phyloP scores from a whole-genome alignment of 2,329 filamentous ascomycete genomes.

The Ascochyta koolunga region DNA sequence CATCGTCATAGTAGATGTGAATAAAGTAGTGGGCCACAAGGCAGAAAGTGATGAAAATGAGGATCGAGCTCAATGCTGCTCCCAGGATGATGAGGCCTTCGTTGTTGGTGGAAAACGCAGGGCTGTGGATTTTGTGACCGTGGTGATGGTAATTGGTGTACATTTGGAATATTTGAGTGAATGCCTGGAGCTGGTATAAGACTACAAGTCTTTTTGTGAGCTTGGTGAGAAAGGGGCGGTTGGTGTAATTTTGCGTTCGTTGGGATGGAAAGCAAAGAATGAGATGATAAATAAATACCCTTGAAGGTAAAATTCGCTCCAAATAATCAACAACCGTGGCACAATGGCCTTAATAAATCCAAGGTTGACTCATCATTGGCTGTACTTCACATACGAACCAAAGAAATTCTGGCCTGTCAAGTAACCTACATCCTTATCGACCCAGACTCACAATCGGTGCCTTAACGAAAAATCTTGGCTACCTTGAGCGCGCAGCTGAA shows the following conservation, averaged over 20 bases:
- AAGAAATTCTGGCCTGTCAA: neutral
- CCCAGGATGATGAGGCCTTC: neutral
- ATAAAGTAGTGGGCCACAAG: neutral
- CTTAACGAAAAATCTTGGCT: neutral
- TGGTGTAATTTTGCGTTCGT: neutral
- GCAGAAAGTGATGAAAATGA: neutral
- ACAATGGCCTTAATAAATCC: neutral
- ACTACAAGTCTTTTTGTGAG: neutral
- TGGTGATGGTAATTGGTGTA: neutral
- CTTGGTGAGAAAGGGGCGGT: neutral
- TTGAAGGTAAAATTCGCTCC: neutral
- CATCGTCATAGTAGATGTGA: neutral
- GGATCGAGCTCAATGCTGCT: neutral
- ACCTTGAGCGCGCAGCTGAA: neutral
- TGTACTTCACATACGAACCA: neutral
- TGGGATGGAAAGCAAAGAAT: neutral
- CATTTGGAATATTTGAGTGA: neutral
- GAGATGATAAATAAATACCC: neutral
- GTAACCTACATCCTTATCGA: neutral
- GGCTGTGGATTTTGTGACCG: neutral
- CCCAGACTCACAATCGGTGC: no score
- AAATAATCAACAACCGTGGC: neutral
- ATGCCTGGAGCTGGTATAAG: no score
- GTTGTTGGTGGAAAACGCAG: neutral
- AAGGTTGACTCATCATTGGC: neutral